Percentiles rank a stretch among this genome's conserved stretches.
Evolutionary conservation across 495 filamentous ascomycete species (phyloP).

Genomic region (Neurospora sp.): DNA sequence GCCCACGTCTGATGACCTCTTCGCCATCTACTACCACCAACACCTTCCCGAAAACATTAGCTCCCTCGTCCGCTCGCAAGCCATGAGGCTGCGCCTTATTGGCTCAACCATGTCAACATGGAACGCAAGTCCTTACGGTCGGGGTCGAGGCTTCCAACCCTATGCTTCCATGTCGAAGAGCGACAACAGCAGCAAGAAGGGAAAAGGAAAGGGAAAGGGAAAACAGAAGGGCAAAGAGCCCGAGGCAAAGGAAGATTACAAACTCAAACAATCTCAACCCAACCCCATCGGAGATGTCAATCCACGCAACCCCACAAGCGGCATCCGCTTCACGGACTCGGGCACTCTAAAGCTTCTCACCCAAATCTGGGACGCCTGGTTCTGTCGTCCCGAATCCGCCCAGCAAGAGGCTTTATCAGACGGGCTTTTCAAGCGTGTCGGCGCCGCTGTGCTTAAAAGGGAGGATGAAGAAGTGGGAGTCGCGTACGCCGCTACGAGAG

Average conservation of each 20-base stretch:
- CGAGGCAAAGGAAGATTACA: not conserved
- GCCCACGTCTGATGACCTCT: constrained; percentile 3
- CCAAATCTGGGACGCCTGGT: not conserved
- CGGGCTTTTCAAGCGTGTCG: not conserved
- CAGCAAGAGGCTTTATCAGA: not conserved
- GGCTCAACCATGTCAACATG: constrained; percentile 12
- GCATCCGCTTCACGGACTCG: not conserved
- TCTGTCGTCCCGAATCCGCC: not conserved
- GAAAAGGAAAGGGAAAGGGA: not conserved
- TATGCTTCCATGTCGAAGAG: constrained; percentile 5
- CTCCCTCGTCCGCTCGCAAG: constrained; percentile 10
- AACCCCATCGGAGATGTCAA: not conserved
- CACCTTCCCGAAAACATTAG: constrained; percentile 6
- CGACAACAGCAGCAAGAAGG: not conserved
- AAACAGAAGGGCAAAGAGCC: not conserved
- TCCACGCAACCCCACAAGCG: not conserved
- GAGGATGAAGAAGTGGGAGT: not conserved
- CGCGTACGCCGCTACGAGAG: not conserved
- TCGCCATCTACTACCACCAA: constrained; percentile 21
- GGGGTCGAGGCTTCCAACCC: constrained; percentile 14
- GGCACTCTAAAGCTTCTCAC: not conserved
- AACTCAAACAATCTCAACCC: not conserved
- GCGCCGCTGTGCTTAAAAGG: not conserved
- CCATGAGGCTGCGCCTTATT: constrained; percentile 11
- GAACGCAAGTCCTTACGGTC: constrained; percentile 13